Evolutionary conservation across 139 green algal genomes (phyloP), one percentile per base, ranked within the genome.

Genomic region (Raphidocelis subcapitata): DNA sequence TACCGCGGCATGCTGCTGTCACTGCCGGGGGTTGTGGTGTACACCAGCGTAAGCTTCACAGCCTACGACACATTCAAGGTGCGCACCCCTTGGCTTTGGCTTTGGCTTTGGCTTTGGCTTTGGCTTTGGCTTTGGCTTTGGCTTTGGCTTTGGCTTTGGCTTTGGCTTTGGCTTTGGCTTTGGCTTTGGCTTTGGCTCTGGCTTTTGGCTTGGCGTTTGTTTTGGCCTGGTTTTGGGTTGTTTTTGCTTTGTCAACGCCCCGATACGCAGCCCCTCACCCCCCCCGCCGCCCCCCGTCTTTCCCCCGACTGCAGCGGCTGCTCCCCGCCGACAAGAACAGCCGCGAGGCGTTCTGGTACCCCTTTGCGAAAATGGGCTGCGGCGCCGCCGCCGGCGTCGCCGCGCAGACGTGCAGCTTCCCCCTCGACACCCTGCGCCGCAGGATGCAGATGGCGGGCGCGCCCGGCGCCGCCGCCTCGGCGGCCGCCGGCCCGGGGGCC

Each of bases 381-480:
- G 87, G 85, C 2, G 80, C 82, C 15, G 77, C 71, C 23, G 87
- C 87, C 0, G 80, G 82, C 20, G 74, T 87, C 21, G 72, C 79
- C 3, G 87, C 85, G 3, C 86, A 91, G 67, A 76, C 73, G 1
- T 54, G 83, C 32, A 79, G 76, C 36, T 93, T 90, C 70, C 87
- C 87, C 0, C 41, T 91, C 21, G 87, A 93, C 76, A 91, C 86
- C 5, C 66, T 93, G 44, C 69, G 87, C 20, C 74, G 87, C 46
- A 77, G 85, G 26, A 80, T 90, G 82, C 85, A 93, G 68, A 62
- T 92, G 32, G 85, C 78, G 41, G 81, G 74, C 29, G 78, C 66
- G 0, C 62, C 46, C 4, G 77, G 62, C 15, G 61, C 59, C 49
- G 75, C 0, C 55, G 66, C 2, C 51, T 37, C 10, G 37, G 61